Evolutionary conservation across 257 asterid genomes (phyloP).

Genomic region (Fraxinus quadrangulata): DNA sequence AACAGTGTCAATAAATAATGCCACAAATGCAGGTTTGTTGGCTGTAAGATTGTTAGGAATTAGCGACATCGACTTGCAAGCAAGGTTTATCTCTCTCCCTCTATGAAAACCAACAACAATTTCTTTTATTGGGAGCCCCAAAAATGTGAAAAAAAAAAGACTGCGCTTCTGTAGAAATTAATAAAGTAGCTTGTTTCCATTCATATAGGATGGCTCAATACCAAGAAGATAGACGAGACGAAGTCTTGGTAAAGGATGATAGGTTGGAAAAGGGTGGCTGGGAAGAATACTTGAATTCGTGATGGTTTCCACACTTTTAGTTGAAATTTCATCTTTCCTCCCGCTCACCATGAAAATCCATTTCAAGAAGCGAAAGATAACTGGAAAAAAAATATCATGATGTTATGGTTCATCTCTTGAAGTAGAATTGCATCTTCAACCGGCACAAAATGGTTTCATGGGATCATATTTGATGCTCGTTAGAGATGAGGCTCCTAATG

Average conservation of each 20-base stretch:
- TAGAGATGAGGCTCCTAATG: neutral
- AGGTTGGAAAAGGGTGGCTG: constrained; percentile 75
- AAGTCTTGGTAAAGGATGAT: constrained; percentile 71
- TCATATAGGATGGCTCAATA: constrained; percentile 78
- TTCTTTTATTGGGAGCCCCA: neutral
- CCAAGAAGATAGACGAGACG: constrained; percentile 79
- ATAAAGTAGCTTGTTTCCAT: constrained; percentile 8
- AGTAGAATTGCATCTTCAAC: neutral
- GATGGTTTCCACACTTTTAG: constrained; percentile 19
- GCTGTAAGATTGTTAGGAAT: constrained; percentile 85
- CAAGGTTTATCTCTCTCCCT: constrained; percentile 50
- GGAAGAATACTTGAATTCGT: constrained; percentile 71
- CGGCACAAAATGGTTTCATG: neutral
- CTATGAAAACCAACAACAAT: neutral
- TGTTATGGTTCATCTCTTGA: neutral
- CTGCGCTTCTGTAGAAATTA: neutral
- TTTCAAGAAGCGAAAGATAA: neutral
- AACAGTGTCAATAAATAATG: constrained; percentile 87
- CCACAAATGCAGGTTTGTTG: constrained; percentile 92
- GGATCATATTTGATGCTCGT: neutral
- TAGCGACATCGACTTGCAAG: constrained; percentile 68
- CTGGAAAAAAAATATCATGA: neutral
- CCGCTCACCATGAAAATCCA: neutral
- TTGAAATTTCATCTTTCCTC: neutral
- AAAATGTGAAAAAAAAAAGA: neutral